These are phyloP conservation scores for Nymphaea colorata DNA, from an alignment of 164 flowering plant species.

Conservation along the genomic window DNA sequence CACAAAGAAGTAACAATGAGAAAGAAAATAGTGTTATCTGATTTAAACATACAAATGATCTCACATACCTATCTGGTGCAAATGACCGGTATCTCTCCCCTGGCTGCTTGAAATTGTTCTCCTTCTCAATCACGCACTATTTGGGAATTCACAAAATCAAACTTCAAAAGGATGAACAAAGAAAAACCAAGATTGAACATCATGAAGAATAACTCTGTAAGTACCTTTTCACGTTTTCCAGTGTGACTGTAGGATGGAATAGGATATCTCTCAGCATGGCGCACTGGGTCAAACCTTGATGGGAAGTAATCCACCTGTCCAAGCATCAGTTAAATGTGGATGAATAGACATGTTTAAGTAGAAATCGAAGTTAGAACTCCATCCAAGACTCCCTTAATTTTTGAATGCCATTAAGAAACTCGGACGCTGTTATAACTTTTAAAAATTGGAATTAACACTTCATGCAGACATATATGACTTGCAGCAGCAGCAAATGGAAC, in stretches of 20 bases:
- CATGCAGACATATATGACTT: no score
- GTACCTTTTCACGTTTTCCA: conserved; percentile 80
- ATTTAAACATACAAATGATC: neutral
- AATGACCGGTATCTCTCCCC: conserved; percentile 92
- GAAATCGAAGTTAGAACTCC: no score
- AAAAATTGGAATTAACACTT: no score
- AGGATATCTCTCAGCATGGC: conserved; percentile 83
- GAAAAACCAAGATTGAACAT: neutral
- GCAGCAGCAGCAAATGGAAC: no score
- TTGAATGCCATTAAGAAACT: no score
- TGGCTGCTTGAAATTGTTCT: conserved; percentile 96
- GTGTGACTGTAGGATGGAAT: conserved; percentile 34
- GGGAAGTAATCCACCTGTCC: conserved; percentile 91
- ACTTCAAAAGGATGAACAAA: neutral
- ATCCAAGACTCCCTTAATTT: no score
- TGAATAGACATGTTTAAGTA: neutral
- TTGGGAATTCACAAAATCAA: neutral
- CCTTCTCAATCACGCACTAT: conserved; percentile 74
- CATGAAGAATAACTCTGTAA: conserved; percentile 1
- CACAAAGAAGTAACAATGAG: neutral
- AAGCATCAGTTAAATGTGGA: conserved; percentile 2
- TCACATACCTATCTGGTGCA: conserved; percentile 62
- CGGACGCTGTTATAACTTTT: no score
- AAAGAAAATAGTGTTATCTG: neutral
- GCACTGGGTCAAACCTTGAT: conserved; percentile 77